These are phyloP conservation scores for Penicillium taxi DNA, from an alignment of 495 filamentous ascomycete genomes.

Conservation along the genomic window DNA sequence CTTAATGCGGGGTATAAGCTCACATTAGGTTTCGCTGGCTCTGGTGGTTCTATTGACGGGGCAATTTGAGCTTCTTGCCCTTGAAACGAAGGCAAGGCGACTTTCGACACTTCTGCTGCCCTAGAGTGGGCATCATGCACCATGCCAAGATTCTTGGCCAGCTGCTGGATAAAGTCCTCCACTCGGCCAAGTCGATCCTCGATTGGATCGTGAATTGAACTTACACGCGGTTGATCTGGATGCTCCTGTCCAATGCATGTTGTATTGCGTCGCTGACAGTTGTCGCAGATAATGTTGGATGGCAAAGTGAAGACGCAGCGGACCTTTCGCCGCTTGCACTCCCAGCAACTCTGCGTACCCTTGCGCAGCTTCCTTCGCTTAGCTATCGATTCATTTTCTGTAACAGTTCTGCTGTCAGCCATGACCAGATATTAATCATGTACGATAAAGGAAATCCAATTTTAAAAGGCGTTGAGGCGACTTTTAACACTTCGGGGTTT, in stretches of 20 bases:
- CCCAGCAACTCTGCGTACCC: constrained; percentile 46
- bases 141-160: constrained; percentile 4
- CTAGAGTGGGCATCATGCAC: background rate
- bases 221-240: constrained; percentile 13
- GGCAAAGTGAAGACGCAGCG: constrained; percentile 23
- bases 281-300: constrained; percentile 28
- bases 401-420: too few species aligned
- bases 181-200: constrained; percentile 21
- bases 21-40: too few species aligned
- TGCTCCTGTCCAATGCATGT: constrained; percentile 37
- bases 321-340: constrained; percentile 37
- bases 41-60: too few species aligned
- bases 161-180: constrained; percentile 23
- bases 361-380: constrained; percentile 34
- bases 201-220: constrained; percentile 5
- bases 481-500: too few species aligned
- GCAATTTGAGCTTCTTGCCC: background rate
- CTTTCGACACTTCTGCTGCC: background rate
- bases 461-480: too few species aligned
- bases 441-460: too few species aligned
- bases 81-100: background rate
- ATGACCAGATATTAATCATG: too few species aligned
- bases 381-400: background rate
- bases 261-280: constrained; percentile 30
- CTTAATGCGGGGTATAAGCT: too few species aligned